Base-by-base conservation (phyloP, 306 rosid genomes). In the Vachellia pachyceras region DNA sequence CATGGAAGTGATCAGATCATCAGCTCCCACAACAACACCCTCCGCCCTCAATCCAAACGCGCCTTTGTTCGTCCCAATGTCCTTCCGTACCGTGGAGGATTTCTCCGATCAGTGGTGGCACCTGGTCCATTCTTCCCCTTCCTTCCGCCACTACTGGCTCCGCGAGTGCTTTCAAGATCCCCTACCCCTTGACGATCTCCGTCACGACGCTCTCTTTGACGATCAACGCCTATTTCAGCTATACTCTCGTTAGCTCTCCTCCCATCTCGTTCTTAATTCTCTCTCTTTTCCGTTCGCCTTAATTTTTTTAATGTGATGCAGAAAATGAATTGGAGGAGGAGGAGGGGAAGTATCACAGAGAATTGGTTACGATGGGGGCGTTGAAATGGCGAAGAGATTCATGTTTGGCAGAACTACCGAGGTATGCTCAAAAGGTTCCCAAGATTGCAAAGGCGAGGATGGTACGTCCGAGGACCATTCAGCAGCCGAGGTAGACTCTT, bases 71-170 rank as follows among this genome's bases (percentile, higher is more conserved):
- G 75, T 70, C 13, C 75, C 99, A 0, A 39, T 86, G 20, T 91
- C 95, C 1, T 95, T 89, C 76, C 93, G 93, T 35, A 77, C 86
- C 80, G 97, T 95, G 39, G 99, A 92, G 67, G 99, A 95, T 77
- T 95, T 95, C 91, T 95, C 99, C 18, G 86, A 87, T 7, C 78
- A 95, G 4, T 95, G 99, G 99, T 95, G 97, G 97, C 54, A 66
- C 64, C 88, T 93, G 1, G 91, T 95, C 6, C 93, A 86, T 0
- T 86, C 97, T 33, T 88, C 97, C 2, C 95, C 95, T 4, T 95
- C 90, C 93, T 95, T 95, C 74, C 99, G 91, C 5, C 94, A 91
- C 72, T 95, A 91, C 84, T 95, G 99, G 99, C 92, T 95, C 33
- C 89, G 88, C 73, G 97, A 93, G 67, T 85, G 97, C 67, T 95